These are phyloP conservation scores for Talaromyces sp. DNA, from an alignment of 2,329 filamentous ascomycete genomes.

Conservation along the genomic window DNA sequence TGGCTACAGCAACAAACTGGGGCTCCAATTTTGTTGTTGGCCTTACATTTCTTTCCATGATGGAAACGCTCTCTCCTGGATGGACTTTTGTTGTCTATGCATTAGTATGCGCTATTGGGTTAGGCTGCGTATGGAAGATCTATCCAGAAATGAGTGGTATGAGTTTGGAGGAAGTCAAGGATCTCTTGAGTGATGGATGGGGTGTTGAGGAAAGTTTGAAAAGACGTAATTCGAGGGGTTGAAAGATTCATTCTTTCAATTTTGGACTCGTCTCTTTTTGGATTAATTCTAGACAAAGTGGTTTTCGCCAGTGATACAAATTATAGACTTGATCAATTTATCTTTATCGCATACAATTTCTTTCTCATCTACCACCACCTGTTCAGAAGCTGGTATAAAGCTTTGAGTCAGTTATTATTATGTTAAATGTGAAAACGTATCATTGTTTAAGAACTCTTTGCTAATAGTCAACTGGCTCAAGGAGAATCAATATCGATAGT, in stretches of 20 bases:
- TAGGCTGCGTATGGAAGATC: conserved; percentile 63
- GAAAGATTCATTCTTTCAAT: not conserved
- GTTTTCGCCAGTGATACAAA: too few relatives aligned
- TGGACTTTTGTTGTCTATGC: conserved; percentile 83
- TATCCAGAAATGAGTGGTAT: conserved; percentile 86
- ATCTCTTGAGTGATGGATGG: conserved; percentile 67
- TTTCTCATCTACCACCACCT: not conserved
- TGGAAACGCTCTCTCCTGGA: conserved; percentile 66
- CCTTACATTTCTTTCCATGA: conserved; percentile 80
- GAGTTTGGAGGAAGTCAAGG: conserved; percentile 73
- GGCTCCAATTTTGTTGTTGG: conserved; percentile 79
- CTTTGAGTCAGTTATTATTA: too few relatives aligned
- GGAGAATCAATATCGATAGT: too few relatives aligned
- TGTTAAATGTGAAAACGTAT: not conserved
- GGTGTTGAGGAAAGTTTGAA: conserved; percentile 53
- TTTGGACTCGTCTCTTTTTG: not conserved
- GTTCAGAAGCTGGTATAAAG: not conserved
- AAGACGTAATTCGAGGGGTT: conserved; percentile 15
- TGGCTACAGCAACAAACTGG: conserved; percentile 78
- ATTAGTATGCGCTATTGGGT: conserved; percentile 61
- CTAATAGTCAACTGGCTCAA: too few relatives aligned
- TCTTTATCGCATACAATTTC: not conserved
- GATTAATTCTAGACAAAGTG: not conserved
- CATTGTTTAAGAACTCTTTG: not conserved
- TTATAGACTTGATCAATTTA: not conserved